Evolutionary conservation across 371 early-diverging fungal genomes (phyloP), one percentile per base, ranked within the genome.

Genomic region (Umbelopsis sp.): DNA sequence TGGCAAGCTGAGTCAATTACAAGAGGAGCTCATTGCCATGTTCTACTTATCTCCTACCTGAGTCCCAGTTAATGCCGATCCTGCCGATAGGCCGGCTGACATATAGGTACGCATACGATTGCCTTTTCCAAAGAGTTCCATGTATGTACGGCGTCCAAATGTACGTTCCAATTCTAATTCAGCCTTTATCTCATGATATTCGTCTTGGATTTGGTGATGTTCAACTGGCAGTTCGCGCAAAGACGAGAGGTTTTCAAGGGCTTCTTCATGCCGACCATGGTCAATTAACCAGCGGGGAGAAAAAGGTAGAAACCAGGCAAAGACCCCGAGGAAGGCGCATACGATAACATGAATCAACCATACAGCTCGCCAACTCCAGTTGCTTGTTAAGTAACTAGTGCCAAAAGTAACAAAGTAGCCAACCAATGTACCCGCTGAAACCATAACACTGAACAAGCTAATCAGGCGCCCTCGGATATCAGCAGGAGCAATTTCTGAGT

Each of bases 241-340:
- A 50, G 69, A 68, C 24, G 78, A 77, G 20, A 98, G 73, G 20
- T 89, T 91, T 29, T 71, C 44, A 11, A 87, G 75, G 8, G 92
- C 95, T 73, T 96, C 94, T 16, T 90, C 89, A 24, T 82, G 72
- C 14, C 91, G 87, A 64, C 73, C 74, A 32, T 74, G 72, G 69
- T 87, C 87, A 45, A 91, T 86, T 65, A 97, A 78, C 95, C 96
- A 97, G 77, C 98, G 95, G n/a, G 97, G 97, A 35, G 87, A 87
- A 51, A 69, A 80, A 1, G 87, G 86, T 24, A 88, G 69, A 20
- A 72, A 65, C 20, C 63, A 38, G 18, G 65, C 46, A 50, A 53
- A 63, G 8, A 44, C 3, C 11, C 50, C 29, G 3, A 65, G 46
- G 38, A 70, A 22, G 32, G 67, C 67, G 68, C 77, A 76, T 48